Conservation (phyloP, 176 grass and related monocot genomes). For the Eremochloa ophiuroides region DNA sequence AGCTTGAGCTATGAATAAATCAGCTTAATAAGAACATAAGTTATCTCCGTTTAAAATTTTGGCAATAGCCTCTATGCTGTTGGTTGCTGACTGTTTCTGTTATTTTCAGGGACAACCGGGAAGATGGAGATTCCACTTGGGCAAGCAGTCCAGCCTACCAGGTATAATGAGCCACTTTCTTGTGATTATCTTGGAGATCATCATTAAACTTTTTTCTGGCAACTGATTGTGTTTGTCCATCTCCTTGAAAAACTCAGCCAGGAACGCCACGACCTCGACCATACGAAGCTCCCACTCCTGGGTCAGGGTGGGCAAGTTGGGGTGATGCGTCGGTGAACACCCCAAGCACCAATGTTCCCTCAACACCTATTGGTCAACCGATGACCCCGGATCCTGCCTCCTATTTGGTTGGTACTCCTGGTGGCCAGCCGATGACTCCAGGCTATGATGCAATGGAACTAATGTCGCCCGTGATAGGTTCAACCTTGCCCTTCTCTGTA, state of each 20-base stretch:
- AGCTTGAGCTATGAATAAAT: not conserved
- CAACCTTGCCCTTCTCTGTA: not conserved
- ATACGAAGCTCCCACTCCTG: slow-evolving; percentile 85
- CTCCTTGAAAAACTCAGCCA: slow-evolving; percentile 46
- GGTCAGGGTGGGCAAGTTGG: slow-evolving; percentile 74
- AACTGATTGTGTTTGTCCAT: slow-evolving; percentile 12
- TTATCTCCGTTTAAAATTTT: not conserved
- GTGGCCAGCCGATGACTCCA: slow-evolving; percentile 73
- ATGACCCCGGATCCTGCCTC: slow-evolving; percentile 64
- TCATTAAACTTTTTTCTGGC: not conserved
- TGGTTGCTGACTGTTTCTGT: slow-evolving; percentile 15
- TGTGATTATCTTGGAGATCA: not conserved
- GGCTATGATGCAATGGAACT: slow-evolving; percentile 62
- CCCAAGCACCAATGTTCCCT: slow-evolving; percentile 48
- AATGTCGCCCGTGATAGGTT: slow-evolving; percentile 70
- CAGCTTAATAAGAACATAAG: slow-evolving; percentile 14
- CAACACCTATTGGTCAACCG: slow-evolving; percentile 59
- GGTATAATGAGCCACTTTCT: slow-evolving; percentile 22
- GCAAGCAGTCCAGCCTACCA: slow-evolving; percentile 72
- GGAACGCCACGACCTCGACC: slow-evolving; percentile 55
- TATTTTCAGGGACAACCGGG: slow-evolving; percentile 60
- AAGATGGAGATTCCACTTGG: slow-evolving; percentile 75
- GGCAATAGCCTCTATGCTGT: slow-evolving; percentile 18
- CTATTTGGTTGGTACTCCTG: slow-evolving; percentile 64
- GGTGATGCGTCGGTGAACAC: slow-evolving; percentile 54